Evolutionary conservation across 2,329 filamentous ascomycete species (phyloP), one percentile per base, ranked within the genome.

Genomic region (Trichophyton equinum): DNA sequence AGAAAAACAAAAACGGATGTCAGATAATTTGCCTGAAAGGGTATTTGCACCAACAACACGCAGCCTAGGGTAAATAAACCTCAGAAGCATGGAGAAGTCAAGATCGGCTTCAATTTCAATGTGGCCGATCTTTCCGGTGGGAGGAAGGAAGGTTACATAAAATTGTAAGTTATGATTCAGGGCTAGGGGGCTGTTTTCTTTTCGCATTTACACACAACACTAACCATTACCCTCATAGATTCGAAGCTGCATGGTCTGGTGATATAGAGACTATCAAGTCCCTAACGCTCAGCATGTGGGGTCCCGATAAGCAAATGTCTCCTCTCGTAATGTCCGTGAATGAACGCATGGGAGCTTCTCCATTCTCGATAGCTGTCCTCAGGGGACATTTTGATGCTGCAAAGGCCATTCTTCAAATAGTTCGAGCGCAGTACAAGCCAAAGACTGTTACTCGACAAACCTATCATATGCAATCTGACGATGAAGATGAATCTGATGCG

Each of bases 321-420:
- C 86, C 87, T 0, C 76, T 94, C 47, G 79, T 84, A 64, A 80
- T 90, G 60, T 80, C 85, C 0, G 80, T 85, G 0, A 66, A 63
- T 1, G 87, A 90, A 67, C 62, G 66, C 0, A 66, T 71, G 2
- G 63, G 67, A 1, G 79, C 85, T 62, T 82, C 75, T 9, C 85
- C 87, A 0, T 89, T 92, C 68, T 82, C 82, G 0, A 74, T 94
- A 57, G 85, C 88, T 0, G 80, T 88, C 55, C 69, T 86, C 3
- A 81, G 81, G 27, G 85, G 86, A 0, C 85, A 92, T 66, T 71
- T 80, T 51, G 78, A 83, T 0, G 74, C 85, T 11, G 87, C 88
- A 0, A 80, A 76, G 62, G 80, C 79, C 1, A 82, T 94, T 27
- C 75, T 94, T 6, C 84, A 87, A 62, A 90, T 94, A 64, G 79